phyloP scores from a whole-genome alignment of 2,329 filamentous ascomycete genomes.

The Hypoxylon sp. region DNA sequence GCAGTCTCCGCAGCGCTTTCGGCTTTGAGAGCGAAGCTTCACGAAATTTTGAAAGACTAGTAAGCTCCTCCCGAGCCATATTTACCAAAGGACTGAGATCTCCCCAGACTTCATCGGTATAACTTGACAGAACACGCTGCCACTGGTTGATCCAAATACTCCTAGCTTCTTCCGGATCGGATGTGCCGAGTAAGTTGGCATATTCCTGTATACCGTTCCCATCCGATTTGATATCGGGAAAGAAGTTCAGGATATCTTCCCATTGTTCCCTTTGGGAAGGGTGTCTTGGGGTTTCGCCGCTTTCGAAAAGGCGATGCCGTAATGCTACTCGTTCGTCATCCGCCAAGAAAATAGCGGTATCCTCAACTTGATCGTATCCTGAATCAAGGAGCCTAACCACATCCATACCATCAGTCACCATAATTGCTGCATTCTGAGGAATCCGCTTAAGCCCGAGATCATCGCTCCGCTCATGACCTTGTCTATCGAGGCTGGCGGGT shows the following conservation, averaged over 20 bases:
- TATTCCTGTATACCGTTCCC: slow-evolving; percentile 28
- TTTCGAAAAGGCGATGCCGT: slow-evolving; percentile 50
- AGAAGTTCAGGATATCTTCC: slow-evolving; percentile 67
- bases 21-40: slow-evolving; percentile 49
- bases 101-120: slow-evolving; percentile 79
- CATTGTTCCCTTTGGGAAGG: slow-evolving; percentile 52
- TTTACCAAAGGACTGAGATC: slow-evolving; percentile 70
- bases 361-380: slow-evolving; percentile 44
- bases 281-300: slow-evolving; percentile 7
- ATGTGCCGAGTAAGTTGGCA: slow-evolving; percentile 56
- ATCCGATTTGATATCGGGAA: slow-evolving; percentile 60
- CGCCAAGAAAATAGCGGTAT: slow-evolving; percentile 40
- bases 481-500: slow-evolving; percentile 12
- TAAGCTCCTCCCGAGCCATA: slow-evolving; percentile 70
- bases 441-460: slow-evolving; percentile 9
- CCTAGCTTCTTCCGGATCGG: slow-evolving; percentile 58
- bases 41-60: slow-evolving; percentile 56
- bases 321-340: slow-evolving; percentile 44
- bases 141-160: slow-evolving; percentile 69
- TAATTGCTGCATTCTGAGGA: slow-evolving; percentile 9
- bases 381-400: slow-evolving; percentile 51
- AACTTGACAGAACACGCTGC: slow-evolving; percentile 69
- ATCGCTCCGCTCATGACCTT: slow-evolving; percentile 4
- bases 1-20: slow-evolving; percentile 58
- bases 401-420: slow-evolving; percentile 48